These are phyloP conservation scores for Mucor lusitanicus DNA, from an alignment of 371 early-diverging fungal genomes.

Conservation along the genomic window DNA sequence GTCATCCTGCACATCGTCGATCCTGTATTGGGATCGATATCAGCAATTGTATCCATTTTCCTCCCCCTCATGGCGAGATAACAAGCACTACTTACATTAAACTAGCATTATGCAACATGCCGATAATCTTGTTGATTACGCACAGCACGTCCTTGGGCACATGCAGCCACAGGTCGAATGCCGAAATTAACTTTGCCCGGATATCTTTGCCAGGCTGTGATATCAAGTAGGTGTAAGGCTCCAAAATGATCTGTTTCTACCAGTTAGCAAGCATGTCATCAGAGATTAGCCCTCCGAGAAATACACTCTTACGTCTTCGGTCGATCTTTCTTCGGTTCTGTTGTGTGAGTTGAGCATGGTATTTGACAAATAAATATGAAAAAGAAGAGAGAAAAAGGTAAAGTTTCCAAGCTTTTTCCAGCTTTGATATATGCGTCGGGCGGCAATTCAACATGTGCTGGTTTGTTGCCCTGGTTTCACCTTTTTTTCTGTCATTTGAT, in stretches of 20 bases:
- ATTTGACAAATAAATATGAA: not conserved
- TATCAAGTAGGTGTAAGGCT: slow-evolving; percentile 80
- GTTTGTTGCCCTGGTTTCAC: not conserved
- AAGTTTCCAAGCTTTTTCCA: not conserved
- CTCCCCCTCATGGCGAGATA: not conserved
- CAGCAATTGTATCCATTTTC: not conserved
- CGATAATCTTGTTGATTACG: slow-evolving; percentile 79
- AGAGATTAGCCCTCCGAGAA: not conserved
- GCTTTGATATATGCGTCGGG: not conserved
- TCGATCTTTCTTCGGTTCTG: not conserved
- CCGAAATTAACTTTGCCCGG: slow-evolving; percentile 83
- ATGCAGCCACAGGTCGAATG: slow-evolving; percentile 88
- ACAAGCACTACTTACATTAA: slow-evolving; percentile 64
- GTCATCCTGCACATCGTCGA: slow-evolving; percentile 89
- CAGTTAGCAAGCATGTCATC: not conserved
- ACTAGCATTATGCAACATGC: slow-evolving; percentile 94
- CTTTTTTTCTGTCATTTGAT: not conserved
- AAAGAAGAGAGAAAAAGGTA: not conserved
- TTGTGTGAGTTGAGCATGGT: slow-evolving; percentile 4
- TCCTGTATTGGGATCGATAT: not conserved
- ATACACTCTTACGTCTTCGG: slow-evolving; percentile 1
- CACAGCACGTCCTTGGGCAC: slow-evolving; percentile 69
- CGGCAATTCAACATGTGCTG: not conserved
- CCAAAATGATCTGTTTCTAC: slow-evolving; percentile 61
- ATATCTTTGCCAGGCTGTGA: slow-evolving; percentile 90